phyloP scores from a whole-genome alignment of 2,329 filamentous ascomycete genomes.

The Coniochaeta hoffmannii region DNA sequence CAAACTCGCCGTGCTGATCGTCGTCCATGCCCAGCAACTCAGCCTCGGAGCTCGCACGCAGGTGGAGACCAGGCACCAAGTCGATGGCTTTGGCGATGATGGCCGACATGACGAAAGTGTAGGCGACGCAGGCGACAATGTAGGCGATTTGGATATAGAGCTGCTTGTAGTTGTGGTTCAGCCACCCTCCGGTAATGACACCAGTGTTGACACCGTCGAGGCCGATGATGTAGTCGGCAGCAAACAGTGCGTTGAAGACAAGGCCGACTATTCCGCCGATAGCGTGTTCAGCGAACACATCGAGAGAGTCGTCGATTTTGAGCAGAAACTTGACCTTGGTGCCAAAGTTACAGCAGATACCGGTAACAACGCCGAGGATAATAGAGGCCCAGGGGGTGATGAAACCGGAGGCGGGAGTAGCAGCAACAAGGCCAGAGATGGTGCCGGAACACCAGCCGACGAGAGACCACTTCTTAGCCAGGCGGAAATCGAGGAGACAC shows the following conservation, averaged over 20 bases:
- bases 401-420: conserved; percentile 62
- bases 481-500: conserved; percentile 91
- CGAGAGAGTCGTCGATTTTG: conserved; percentile 62
- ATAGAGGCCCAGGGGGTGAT: conserved; percentile 62
- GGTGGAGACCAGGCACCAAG: conserved; percentile 67
- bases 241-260: conserved; percentile 68
- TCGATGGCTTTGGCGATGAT: conserved; percentile 69
- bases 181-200: conserved; percentile 56
- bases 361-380: conserved; percentile 58
- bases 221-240: conserved; percentile 61
- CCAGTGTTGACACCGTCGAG: conserved; percentile 71
- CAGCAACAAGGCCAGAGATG: conserved; percentile 64
- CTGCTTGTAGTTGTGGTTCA: conserved; percentile 67
- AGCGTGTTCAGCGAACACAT: conserved; percentile 65
- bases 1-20: conserved; percentile 84
- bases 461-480: conserved; percentile 88
- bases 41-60: conserved; percentile 73
- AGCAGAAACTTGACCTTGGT: conserved; percentile 60
- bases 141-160: conserved; percentile 77
- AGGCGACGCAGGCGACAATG: conserved; percentile 57
- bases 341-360: conserved; percentile 59
- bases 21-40: conserved; percentile 85
- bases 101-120: conserved; percentile 67
- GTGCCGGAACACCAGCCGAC: conserved; percentile 67
- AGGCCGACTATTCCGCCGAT: conserved; percentile 63